A percentile compares a stretch with the other conserved stretches of the same genome.
Conservation (phyloP, 495 filamentous ascomycete genomes). For the Penicillium longicatenatum region DNA sequence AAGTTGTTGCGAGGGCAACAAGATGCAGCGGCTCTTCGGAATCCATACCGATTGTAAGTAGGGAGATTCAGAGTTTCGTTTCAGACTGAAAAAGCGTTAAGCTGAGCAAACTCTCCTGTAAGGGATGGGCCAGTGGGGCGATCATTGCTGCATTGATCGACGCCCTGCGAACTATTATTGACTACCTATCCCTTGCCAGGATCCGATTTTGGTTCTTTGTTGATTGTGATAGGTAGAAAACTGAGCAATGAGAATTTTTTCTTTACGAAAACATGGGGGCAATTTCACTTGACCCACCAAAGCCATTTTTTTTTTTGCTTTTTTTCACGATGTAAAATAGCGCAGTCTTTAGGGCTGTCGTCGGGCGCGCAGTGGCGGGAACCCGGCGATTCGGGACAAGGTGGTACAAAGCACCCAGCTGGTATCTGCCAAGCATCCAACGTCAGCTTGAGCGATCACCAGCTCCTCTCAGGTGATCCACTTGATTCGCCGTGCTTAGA, state of each 20-base stretch:
- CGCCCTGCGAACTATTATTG: constrained; percentile 9
- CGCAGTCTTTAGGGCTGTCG: constrained; percentile 3
- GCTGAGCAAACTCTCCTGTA: neutral
- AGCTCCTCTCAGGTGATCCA: constrained; percentile 1
- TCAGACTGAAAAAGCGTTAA: constrained; percentile 21
- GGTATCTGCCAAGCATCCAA: neutral
- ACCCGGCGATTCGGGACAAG: neutral
- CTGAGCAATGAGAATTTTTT: neutral
- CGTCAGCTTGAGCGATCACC: constrained; percentile 10
- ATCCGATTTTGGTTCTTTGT: constrained; percentile 1
- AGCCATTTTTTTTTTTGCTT: neutral
- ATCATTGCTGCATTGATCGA: constrained; percentile 19
- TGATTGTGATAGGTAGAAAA: constrained; percentile 18
- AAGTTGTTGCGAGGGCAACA: constrained; percentile 27
- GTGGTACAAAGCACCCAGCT: neutral
- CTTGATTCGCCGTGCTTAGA: neutral
- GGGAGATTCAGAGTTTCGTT: constrained; percentile 15
- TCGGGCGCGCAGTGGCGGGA: neutral
- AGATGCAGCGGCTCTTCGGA: constrained; percentile 18
- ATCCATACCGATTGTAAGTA: constrained; percentile 9
- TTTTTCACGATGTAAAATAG: neutral
- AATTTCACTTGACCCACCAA: neutral
- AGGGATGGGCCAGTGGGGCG: constrained; percentile 7
- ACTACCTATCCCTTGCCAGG: constrained; percentile 13
- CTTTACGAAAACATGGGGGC: neutral